These are phyloP conservation scores for Tulasnella sp. DNA, from an alignment of 768 basidiomycete species.

Conservation along the genomic window DNA sequence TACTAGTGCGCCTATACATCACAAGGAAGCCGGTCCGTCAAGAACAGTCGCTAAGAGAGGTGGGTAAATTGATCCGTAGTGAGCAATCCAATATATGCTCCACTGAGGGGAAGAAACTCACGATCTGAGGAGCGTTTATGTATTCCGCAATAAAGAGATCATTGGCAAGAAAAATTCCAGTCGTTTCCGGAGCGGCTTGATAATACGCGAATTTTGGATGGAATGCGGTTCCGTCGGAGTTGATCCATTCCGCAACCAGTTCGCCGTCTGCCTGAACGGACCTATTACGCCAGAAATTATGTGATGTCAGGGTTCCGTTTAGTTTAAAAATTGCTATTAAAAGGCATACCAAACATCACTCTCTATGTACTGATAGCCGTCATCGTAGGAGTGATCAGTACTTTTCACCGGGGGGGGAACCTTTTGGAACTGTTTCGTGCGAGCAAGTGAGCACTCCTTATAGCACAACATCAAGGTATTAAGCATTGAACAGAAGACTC, in stretches of 20 bases:
- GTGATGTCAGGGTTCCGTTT: not conserved
- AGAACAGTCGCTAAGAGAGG: too few species aligned
- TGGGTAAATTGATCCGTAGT: too few species aligned
- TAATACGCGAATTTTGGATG: not conserved
- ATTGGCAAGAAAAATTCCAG: too few species aligned
- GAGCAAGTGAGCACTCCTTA: not conserved
- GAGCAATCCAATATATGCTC: too few species aligned
- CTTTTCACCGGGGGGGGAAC: not conserved
- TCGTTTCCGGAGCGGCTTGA: too few species aligned
- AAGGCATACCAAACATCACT: not conserved
- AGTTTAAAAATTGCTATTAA: not conserved
- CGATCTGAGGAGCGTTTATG: too few species aligned
- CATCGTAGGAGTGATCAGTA: not conserved
- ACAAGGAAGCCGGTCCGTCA: too few species aligned
- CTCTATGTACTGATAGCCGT: not conserved
- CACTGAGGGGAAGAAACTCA: too few species aligned
- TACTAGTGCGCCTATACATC: too few species aligned
- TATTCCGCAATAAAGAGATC: too few species aligned
- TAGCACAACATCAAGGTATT: not conserved
- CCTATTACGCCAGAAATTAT: not conserved
- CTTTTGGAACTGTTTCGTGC: not conserved
- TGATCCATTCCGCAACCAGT: not conserved
- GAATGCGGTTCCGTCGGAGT: not conserved
- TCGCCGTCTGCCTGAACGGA: not conserved
- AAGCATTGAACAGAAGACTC: too few species aligned